phyloP scores from a whole-genome alignment of 2,329 filamentous ascomycete genomes.

The Aspergillus nomiae region DNA sequence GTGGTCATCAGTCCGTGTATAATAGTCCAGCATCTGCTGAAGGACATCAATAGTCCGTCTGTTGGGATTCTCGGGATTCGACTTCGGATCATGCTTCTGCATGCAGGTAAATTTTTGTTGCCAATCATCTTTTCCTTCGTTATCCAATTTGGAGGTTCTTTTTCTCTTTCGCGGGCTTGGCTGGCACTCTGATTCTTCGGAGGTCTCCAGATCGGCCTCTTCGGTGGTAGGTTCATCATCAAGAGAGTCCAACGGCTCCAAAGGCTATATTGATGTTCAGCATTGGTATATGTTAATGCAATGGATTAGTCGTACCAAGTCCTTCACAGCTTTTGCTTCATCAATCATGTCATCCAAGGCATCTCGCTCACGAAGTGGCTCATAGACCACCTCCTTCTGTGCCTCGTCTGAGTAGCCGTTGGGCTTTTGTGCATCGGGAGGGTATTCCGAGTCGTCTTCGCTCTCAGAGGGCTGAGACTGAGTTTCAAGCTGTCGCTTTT shows the following conservation, averaged over 20 bases:
- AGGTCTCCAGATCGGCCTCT: constrained; percentile 16
- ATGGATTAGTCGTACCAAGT: constrained; percentile 48
- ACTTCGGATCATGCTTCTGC: constrained; percentile 54
- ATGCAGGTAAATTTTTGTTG: constrained; percentile 60
- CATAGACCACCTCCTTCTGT: constrained; percentile 4
- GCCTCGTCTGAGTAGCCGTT: background rate
- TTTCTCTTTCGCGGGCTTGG: constrained; percentile 17
- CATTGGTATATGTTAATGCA: too few species aligned
- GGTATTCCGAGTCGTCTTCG: background rate
- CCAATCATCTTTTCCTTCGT: constrained; percentile 27
- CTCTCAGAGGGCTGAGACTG: constrained; percentile 16
- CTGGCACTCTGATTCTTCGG: constrained; percentile 19
- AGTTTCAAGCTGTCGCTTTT: constrained; percentile 16
- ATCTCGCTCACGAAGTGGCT: constrained; percentile 44
- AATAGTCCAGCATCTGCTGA: constrained; percentile 77
- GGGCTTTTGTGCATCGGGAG: constrained; percentile 1
- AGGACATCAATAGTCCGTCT: constrained; percentile 73
- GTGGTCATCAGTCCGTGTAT: constrained; percentile 71
- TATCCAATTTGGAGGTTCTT: constrained; percentile 5
- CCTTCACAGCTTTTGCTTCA: constrained; percentile 60
- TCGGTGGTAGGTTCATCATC: constrained; percentile 26
- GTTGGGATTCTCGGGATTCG: constrained; percentile 66
- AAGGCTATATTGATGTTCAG: constrained; percentile 26
- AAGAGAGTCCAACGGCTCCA: constrained; percentile 31
- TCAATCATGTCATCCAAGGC: constrained; percentile 67